Evolutionary conservation across 352 stramenopile species (phyloP), one percentile per base, ranked within the genome.

Genomic region (Phytophthora ohioensis): DNA sequence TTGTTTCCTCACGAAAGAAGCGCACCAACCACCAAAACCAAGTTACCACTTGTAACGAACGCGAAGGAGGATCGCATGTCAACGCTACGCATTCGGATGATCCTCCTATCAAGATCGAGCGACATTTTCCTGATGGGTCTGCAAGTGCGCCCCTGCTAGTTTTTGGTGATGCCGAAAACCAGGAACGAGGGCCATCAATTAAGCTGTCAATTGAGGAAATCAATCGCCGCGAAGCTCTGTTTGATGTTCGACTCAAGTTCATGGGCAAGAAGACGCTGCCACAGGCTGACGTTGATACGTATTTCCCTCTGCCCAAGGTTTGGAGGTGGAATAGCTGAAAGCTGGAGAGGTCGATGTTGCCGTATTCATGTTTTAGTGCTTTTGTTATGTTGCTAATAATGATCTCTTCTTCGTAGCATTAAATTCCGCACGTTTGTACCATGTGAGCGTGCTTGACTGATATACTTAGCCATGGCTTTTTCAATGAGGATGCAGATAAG

Each of bases 41-140:
- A 46, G 39, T 12, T 17, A 15, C 9, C n/a, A 46, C 8, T 17
- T 7, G 39, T 17, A 5, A 5, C 6, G 39, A 17, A 46, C 35
- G 35, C 35, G 39, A 46, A 46, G 39, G 11, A 17, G 39, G 11
- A 15, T 3, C 39, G 39, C 12, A 12, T 46, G 39, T 17, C 13
- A 46, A 15, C 13, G 13, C 9, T 17, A 11, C 5, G 0, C 4
- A 8, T 10, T 8, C n/a, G 8, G 21, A 15, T 51, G 45, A 51
- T 2, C 5, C 7, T 34, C 45, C 45, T 11, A 34, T 51, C 10
- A 54, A 54, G 47, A 38, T 9, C 3, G 47, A 54, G 27, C 47
- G 27, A 7, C 7, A 12, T n/a, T 54, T 54, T 35, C 47, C 47
- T 10, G 47, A 54, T 54, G 47, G 47, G 5, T 54, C 47, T 21